Percentiles rank a stretch among this genome's conserved stretches.
Conservation (phyloP, 805 yeast species). For the Ogataea siamensis region DNA sequence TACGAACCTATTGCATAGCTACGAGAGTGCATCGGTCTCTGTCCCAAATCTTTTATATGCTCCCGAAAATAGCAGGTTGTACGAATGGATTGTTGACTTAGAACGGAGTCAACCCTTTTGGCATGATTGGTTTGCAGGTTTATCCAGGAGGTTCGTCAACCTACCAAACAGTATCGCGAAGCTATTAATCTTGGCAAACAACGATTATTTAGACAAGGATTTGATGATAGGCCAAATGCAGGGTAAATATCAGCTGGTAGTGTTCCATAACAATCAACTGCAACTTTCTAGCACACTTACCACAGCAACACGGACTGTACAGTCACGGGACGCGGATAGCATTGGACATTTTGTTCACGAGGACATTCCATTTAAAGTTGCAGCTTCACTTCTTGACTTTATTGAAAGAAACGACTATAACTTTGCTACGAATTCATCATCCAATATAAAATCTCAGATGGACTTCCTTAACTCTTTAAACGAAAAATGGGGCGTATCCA, state of each 20-base stretch:
- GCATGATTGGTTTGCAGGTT: slow-evolving; percentile 75
- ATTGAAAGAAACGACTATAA: slow-evolving; percentile 42
- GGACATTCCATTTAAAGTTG: slow-evolving; percentile 72
- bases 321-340: slow-evolving; percentile 37
- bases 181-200: slow-evolving; percentile 78
- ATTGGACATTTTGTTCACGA: slow-evolving; percentile 96
- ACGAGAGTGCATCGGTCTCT: slow-evolving; percentile 66
- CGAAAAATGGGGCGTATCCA: slow-evolving; percentile 35
- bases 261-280: slow-evolving; percentile 45
- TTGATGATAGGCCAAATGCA: slow-evolving; percentile 97
- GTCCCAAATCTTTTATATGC: slow-evolving; percentile 62
- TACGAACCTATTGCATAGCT: slow-evolving; percentile 51
- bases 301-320: slow-evolving; percentile 25
- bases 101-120: slow-evolving; percentile 63
- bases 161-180: slow-evolving; percentile 50
- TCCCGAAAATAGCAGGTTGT: slow-evolving; percentile 15
- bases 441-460: slow-evolving; percentile 24
- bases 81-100: slow-evolving; percentile 66
- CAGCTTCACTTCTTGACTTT: slow-evolving; percentile 51
- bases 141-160: slow-evolving; percentile 51
- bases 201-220: slow-evolving; percentile 81
- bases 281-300: slow-evolving; percentile 23
- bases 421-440: slow-evolving; percentile 24
- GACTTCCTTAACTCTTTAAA: slow-evolving; percentile 30
- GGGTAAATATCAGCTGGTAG: slow-evolving; percentile 88